Conservation (phyloP, 148 eudicot genomes). For the Silene conica region DNA sequence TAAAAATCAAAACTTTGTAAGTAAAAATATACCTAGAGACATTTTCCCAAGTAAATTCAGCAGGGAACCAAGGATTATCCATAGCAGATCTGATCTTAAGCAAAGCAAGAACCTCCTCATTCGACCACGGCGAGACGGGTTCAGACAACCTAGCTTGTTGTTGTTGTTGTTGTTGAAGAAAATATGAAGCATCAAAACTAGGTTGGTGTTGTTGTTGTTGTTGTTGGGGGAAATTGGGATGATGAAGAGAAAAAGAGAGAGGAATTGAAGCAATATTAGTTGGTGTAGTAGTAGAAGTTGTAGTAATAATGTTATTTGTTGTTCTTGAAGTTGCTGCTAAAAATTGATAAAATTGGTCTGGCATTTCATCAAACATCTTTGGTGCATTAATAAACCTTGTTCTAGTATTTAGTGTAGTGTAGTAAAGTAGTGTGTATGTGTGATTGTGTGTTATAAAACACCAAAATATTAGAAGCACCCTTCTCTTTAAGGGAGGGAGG, state of each 20-base stretch:
- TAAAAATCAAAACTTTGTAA: background rate
- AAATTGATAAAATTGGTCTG: constrained; percentile 73
- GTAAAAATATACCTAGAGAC: constrained; percentile 54
- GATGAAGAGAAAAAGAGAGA: constrained; percentile 23
- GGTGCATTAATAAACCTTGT: background rate
- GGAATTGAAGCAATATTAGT: constrained; percentile 29
- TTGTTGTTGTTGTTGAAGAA: constrained; percentile 14
- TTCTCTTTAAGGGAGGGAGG: too few species aligned
- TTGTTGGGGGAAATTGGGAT: constrained; percentile 8
- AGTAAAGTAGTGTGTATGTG: too few species aligned
- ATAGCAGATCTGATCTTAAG: constrained; percentile 60
- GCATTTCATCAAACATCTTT: constrained; percentile 75
- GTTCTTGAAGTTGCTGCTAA: constrained; percentile 45
- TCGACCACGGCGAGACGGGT: constrained; percentile 43
- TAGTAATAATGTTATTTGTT: background rate
- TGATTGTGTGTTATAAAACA: too few species aligned
- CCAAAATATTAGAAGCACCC: too few species aligned
- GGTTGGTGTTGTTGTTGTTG: constrained; percentile 1
- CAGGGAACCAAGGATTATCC: constrained; percentile 58
- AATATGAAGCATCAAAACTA: constrained; percentile 20
- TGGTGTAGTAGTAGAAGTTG: constrained; percentile 2
- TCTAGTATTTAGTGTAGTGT: too few species aligned
- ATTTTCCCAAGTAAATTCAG: constrained; percentile 74
- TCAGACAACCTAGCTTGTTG: background rate
- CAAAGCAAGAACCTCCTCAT: constrained; percentile 62